Evolutionary conservation across 1,284 basidiomycete genomes (phyloP), one percentile per base, ranked within the genome.

Genomic region (Apiotrichum laibachii): DNA sequence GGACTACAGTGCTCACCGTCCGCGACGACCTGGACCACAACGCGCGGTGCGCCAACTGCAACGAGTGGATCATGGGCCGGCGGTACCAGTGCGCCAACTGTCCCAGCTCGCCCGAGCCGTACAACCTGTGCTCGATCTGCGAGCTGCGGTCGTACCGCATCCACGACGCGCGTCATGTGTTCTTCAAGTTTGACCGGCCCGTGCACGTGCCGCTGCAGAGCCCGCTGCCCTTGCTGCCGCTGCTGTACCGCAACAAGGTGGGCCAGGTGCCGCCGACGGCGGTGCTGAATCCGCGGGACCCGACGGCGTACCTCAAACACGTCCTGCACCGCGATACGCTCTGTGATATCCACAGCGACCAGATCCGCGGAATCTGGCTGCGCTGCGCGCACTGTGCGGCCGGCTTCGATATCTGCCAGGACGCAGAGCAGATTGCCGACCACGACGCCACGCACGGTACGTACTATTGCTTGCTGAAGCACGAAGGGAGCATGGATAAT

Each of bases 371-470:
- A 10, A 84, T 85, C 63, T 95, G 92, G 92, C 88, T 88, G 76
- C 84, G 88, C 64, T 95, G 92, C 71, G 90, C 85, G 2, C 90
- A 91, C 71, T 95, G 92, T 71, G 82, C 84, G 6, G 85, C 83
- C 63, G 76, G 75, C 1, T 77, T 76, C 42, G 91, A 93, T 73
- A 80, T 92, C 19, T 93, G 91, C 76, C 85, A 86, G 56, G 82
- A 82, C 37, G 92, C 91, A 63, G 87, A 92, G 72, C 81, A 79
- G 57, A 78, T 89, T 34, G 89, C 90, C 65, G 87, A 87, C 45
- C 91, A 94, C 71, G 84, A 92, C 67, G 81, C 84, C 56, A 85
- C 84, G 3, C 91, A 94, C 71, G 80, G 76, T 77, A 48, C 64
- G 73, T 60, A 45, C 47, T 2, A 40, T 5, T 15, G 45, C 5